Evolutionary conservation across 2,329 filamentous ascomycete species (phyloP).

Genomic region (Davidsoniella neocaledoniae): DNA sequence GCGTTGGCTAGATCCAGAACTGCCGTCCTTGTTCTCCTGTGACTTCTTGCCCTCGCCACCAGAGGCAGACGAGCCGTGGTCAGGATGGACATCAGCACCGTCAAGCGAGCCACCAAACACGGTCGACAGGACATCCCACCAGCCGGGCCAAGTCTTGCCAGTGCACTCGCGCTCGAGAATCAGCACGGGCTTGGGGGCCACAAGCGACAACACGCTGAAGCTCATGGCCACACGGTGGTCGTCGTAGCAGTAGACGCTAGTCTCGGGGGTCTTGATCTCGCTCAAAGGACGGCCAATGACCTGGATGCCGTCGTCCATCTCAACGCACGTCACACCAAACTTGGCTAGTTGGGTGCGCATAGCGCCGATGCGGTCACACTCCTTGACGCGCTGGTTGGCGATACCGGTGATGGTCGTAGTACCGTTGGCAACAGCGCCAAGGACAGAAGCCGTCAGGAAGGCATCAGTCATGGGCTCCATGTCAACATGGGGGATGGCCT

Average conservation of each 20-base stretch:
- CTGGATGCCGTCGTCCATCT: slow-evolving; percentile 90
- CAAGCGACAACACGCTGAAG: slow-evolving; percentile 73
- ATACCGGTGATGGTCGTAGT: slow-evolving; percentile 83
- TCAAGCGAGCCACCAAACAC: slow-evolving; percentile 26
- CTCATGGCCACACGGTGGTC: slow-evolving; percentile 98
- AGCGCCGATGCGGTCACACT: slow-evolving; percentile 88
- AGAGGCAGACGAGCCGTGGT: slow-evolving; percentile 12
- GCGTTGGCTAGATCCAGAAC: slow-evolving; percentile 20
- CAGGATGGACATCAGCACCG: slow-evolving; percentile 43
- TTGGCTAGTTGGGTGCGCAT: slow-evolving; percentile 93
- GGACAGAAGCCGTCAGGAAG: slow-evolving; percentile 84
- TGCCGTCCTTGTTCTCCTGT: background rate
- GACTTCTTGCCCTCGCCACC: background rate
- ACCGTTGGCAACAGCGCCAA: slow-evolving; percentile 74
- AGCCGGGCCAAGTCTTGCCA: slow-evolving; percentile 96
- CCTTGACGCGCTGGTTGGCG: slow-evolving; percentile 93
- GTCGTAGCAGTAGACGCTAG: slow-evolving; percentile 79
- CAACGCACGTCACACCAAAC: slow-evolving; percentile 71
- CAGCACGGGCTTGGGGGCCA: slow-evolving; percentile 53
- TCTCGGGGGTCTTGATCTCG: slow-evolving; percentile 36
- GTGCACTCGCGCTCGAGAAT: slow-evolving; percentile 84
- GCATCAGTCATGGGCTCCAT: slow-evolving; percentile 99
- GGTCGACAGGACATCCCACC: slow-evolving; percentile 81
- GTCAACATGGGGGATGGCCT: slow-evolving; percentile 66
- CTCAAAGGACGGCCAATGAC: slow-evolving; percentile 36